Evolutionary conservation across 1,284 basidiomycete genomes (phyloP).

Genomic region (Tylopilus orsonianus): DNA sequence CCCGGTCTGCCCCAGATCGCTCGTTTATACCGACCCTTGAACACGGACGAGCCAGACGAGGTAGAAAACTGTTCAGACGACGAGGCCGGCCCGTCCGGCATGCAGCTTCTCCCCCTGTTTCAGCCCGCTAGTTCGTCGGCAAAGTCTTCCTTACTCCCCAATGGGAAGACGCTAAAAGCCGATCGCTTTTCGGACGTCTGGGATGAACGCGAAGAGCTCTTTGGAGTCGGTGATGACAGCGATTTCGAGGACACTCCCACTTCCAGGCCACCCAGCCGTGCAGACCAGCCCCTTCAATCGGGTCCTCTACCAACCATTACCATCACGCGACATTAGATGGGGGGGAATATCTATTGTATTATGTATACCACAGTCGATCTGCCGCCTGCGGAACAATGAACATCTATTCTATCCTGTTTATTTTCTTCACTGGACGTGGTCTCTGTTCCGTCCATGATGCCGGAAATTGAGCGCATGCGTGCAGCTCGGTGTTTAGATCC

Average conservation of each 20-base stretch:
- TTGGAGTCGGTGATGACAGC: slow-evolving; percentile 60
- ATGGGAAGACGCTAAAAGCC: slow-evolving; percentile 30
- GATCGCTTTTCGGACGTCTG: slow-evolving; percentile 60
- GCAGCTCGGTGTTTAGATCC: slow-evolving; percentile 44
- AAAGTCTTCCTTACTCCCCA: slow-evolving; percentile 17
- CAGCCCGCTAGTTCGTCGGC: slow-evolving; percentile 20
- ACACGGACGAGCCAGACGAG: slow-evolving; percentile 52
- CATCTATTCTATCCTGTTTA: slow-evolving; percentile 21
- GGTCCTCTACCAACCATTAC: slow-evolving; percentile 29
- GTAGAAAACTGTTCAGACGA: slow-evolving; percentile 54
- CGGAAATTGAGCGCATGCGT: slow-evolving; percentile 24
- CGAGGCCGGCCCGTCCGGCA: slow-evolving; percentile 38
- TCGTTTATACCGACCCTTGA: slow-evolving; percentile 69
- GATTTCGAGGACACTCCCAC: slow-evolving; percentile 17
- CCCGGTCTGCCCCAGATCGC: slow-evolving; percentile 50
- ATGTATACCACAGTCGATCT: slow-evolving; percentile 31
- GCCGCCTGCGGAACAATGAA: slow-evolving; percentile 1
- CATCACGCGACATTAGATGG: slow-evolving; percentile 27
- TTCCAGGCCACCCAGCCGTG: slow-evolving; percentile 7
- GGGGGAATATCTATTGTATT: slow-evolving; percentile 22
- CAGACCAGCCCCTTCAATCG: slow-evolving; percentile 2
- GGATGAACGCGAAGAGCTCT: slow-evolving; percentile 77
- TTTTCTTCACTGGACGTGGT: slow-evolving; percentile 1
- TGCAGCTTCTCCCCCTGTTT: slow-evolving; percentile 60
- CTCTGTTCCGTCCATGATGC: slow-evolving; percentile 7